A percentile compares a stretch with the other conserved stretches of the same genome.
Evolutionary conservation across 495 filamentous ascomycete genomes (phyloP).

Genomic region (Hypomontagnella monticulosa): DNA sequence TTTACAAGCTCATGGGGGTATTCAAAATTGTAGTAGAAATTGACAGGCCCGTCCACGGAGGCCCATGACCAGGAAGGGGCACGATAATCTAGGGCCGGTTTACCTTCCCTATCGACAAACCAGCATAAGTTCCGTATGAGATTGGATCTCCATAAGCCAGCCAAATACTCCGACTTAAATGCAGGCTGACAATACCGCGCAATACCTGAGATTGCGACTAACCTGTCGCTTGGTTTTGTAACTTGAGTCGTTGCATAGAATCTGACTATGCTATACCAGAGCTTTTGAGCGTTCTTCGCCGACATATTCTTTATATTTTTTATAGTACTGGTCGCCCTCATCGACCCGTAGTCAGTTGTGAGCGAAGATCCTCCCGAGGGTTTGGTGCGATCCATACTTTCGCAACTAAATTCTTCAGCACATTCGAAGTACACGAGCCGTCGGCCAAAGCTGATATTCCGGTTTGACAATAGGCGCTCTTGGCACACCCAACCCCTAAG

Average conservation of each 20-base stretch:
- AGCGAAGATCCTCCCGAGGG: no score
- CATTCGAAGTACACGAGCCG: slow-evolving; percentile 9
- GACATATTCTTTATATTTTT: not conserved
- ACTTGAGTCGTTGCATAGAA: not conserved
- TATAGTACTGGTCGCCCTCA: not conserved
- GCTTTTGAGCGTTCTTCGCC: not conserved
- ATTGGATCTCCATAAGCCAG: slow-evolving; percentile 7
- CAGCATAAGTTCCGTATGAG: not conserved
- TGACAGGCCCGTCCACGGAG: not conserved
- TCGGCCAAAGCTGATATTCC: slow-evolving; percentile 9
- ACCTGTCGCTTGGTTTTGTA: not conserved
- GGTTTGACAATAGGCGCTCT: slow-evolving; percentile 4
- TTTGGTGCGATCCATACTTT: not conserved
- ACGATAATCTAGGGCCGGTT: slow-evolving; percentile 1
- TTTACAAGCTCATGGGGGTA: no score
- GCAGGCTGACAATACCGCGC: not conserved
- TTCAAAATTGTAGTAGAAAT: no score
- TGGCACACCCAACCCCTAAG: slow-evolving; percentile 5
- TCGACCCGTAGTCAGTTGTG: no score
- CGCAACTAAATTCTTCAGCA: slow-evolving; percentile 10
- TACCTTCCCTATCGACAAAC: not conserved
- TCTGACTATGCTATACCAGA: not conserved
- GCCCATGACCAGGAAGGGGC: slow-evolving; percentile 16
- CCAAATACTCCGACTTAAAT: slow-evolving; percentile 5
- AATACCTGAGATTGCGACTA: slow-evolving; percentile 10